Base-by-base conservation (phyloP, 352 stramenopile genomes). In the Pythium biforme region DNA sequence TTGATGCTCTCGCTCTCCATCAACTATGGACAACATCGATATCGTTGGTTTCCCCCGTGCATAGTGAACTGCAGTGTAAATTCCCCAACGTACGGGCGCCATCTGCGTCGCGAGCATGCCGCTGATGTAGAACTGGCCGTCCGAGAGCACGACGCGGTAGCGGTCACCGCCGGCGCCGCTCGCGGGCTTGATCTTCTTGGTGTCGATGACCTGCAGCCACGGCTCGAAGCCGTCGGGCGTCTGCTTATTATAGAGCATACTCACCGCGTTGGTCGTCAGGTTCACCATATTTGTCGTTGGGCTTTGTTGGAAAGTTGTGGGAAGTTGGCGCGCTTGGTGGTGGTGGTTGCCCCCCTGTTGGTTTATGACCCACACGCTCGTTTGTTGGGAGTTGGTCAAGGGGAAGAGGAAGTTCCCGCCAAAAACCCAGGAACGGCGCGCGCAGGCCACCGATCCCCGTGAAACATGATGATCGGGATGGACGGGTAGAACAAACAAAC, bases 171-270 rank as follows among this genome's bases (percentile, higher is more conserved):
- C 83, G 12, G 76, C 66, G 58, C 86, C 84, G 37, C 76, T 93
- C 31, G 77, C 76, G 1, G 86, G 86, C 45, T 91, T 90, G 70
- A 95, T 95, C 76, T 92, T 92, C 74, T 92, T 92, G 29, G 80
- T 90, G 69, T 95, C 84, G 53, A 95, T 95, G 49, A 95, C 72
- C 73, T 95, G 86, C 47, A 95, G 74, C 86, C 82, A 92, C 12
- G 86, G 86, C 72, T 95, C 83, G 50, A 93, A 95, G 66, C 86
- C 86, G 47, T 95, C 82, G 40, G 86, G 84, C 59, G 76, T 73
- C 68, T 92, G 75, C 49, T 90, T 89, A 72, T 83, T 89, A 73
- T 90, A 90, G n/a, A 95, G 83, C 86, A 90, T 89, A 39, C 76
- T 75, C 49, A 95, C 81, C 23, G 86, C 86, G 63, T 94, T 94